Conservation (phyloP, 345 rosid genomes). For the Sisymbrium altissimum region DNA sequence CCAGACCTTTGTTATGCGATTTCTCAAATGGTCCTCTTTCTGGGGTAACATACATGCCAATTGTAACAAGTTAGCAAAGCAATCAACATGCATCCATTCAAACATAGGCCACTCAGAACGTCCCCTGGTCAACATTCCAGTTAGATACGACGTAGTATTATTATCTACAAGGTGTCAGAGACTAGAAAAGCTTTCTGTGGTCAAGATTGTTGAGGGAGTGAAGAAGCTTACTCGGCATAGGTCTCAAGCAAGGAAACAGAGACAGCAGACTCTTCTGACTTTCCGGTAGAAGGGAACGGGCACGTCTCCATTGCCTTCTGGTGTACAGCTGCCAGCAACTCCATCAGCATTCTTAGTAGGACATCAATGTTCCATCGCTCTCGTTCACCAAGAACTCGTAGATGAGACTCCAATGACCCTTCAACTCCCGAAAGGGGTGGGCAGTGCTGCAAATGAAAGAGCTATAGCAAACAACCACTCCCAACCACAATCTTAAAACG, state of each 20-base stretch:
- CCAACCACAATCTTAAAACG: not conserved
- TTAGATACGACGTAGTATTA: not conserved
- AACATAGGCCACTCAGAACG: constrained; percentile 79
- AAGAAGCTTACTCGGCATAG: constrained; percentile 61
- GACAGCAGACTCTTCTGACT: constrained; percentile 43
- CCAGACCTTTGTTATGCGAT: constrained; percentile 69
- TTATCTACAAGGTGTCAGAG: constrained; percentile 1
- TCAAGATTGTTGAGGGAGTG: constrained; percentile 6
- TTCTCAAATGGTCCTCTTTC: constrained; percentile 88
- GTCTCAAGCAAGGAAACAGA: constrained; percentile 58
- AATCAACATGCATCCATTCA: constrained; percentile 91
- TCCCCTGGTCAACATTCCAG: constrained; percentile 48
- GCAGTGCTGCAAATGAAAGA: constrained; percentile 54
- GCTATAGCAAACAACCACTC: constrained; percentile 24
- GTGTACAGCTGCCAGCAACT: constrained; percentile 68
- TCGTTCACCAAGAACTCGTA: constrained; percentile 86
- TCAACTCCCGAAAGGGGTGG: constrained; percentile 97
- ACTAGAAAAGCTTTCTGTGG: not conserved
- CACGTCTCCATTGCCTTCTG: constrained; percentile 75
- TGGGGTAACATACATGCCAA: constrained; percentile 76
- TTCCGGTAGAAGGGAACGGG: constrained; percentile 62
- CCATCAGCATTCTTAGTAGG: constrained; percentile 74
- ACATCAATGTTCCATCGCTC: constrained; percentile 95
- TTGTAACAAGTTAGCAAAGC: constrained; percentile 81
- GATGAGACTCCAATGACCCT: constrained; percentile 87